phyloP scores from a whole-genome alignment of 768 basidiomycete genomes.

The Suillus tomentosus region DNA sequence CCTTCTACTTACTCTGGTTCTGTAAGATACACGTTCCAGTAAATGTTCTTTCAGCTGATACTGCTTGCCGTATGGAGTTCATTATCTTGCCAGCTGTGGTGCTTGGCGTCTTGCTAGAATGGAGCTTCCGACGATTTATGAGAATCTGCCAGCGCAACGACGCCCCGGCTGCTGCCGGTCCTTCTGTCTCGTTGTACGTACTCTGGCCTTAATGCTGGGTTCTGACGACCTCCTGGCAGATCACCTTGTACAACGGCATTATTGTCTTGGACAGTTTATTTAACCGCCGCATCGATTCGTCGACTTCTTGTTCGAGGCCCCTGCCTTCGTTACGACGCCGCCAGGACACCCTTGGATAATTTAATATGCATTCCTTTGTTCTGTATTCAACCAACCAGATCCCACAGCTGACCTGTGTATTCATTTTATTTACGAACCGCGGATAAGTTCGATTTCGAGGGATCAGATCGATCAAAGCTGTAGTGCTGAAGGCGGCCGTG shows the following conservation, averaged over 20 bases:
- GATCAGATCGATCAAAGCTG: not conserved
- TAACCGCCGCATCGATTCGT: conserved; percentile 92
- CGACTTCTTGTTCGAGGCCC: conserved; percentile 92
- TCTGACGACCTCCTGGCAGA: conserved; percentile 71
- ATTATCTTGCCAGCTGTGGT: conserved; percentile 58
- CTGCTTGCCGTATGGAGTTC: conserved; percentile 63
- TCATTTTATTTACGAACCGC: not conserved
- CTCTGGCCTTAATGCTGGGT: conserved; percentile 85
- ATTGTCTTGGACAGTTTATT: conserved; percentile 97
- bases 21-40: conserved; percentile 51
- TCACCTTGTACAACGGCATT: conserved; percentile 90
- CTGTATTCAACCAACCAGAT: not conserved
- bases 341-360: conserved; percentile 90
- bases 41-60: conserved; percentile 5
- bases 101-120: conserved; percentile 76
- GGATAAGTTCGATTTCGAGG: not conserved
- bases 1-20: conserved; percentile 82
- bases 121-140: conserved; percentile 84
- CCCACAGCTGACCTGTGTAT: not conserved
- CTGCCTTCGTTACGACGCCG: conserved; percentile 92
- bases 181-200: conserved; percentile 86
- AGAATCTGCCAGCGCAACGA: conserved; percentile 85
- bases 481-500: not conserved
- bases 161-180: conserved; percentile 84
- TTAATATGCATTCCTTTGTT: conserved; percentile 43